Conservation (phyloP, 1,284 basidiomycete species). For the Fistulinella staudtii region DNA sequence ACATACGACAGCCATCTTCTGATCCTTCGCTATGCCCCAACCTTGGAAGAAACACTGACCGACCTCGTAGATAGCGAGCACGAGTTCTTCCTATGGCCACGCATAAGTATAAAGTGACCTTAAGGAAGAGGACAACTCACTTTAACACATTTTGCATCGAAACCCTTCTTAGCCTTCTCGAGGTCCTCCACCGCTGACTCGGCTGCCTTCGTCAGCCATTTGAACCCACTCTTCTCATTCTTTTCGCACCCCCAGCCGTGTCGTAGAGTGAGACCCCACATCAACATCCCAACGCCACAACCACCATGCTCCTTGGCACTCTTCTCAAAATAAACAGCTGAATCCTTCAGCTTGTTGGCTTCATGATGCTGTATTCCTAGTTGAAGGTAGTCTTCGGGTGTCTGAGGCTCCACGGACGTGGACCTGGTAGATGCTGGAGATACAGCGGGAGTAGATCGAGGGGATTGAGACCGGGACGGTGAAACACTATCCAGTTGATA, state of each 20-base stretch:
- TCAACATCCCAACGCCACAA: constrained; percentile 86
- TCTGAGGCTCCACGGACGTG: constrained; percentile 26
- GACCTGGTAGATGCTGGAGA: constrained; percentile 20
- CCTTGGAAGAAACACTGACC: constrained; percentile 91
- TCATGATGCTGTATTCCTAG: constrained; percentile 83
- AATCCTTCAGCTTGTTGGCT: constrained; percentile 67
- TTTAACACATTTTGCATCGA: constrained; percentile 39
- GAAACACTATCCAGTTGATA: constrained; percentile 50
- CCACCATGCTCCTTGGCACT: constrained; percentile 75
- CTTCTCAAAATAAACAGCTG: constrained; percentile 77
- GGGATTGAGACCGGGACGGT: constrained; percentile 34
- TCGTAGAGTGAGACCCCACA: constrained; percentile 85
- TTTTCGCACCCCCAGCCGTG: constrained; percentile 87
- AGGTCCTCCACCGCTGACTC: constrained; percentile 79
- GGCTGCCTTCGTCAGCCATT: constrained; percentile 80
- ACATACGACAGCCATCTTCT: constrained; percentile 79
- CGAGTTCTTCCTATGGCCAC: constrained; percentile 61
- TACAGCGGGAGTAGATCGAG: constrained; percentile 15
- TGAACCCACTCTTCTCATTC: constrained; percentile 75
- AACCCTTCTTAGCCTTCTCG: constrained; percentile 48
- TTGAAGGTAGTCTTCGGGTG: constrained; percentile 63
- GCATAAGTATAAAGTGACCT: constrained; percentile 1
- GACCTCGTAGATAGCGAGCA: constrained; percentile 88
- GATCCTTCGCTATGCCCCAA: constrained; percentile 85
- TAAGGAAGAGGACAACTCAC: constrained; percentile 27